These are phyloP conservation scores for Aureobasidium sp. DNA, from an alignment of 2,329 filamentous ascomycete genomes.

Conservation along the genomic window DNA sequence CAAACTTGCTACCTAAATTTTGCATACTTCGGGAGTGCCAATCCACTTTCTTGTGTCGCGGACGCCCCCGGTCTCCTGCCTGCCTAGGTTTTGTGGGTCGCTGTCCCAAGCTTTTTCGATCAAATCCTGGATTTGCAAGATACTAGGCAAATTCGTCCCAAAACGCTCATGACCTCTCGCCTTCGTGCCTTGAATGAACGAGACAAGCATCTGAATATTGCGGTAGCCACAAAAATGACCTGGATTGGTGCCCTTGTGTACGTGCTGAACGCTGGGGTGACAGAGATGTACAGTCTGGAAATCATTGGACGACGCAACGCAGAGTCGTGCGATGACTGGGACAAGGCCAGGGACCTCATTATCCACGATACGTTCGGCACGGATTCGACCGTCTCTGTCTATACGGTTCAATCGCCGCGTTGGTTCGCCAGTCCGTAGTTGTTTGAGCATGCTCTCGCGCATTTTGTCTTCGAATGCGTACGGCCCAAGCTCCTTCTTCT, in stretches of 20 bases:
- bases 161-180: constrained; percentile 56
- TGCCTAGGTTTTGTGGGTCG: constrained; percentile 67
- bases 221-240: constrained; percentile 84
- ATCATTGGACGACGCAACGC: constrained; percentile 52
- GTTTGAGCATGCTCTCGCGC: constrained; percentile 34
- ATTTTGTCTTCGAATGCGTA: constrained; percentile 40
- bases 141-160: constrained; percentile 55
- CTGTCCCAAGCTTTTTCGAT: constrained; percentile 85
- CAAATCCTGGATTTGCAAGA: constrained; percentile 73
- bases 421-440: constrained; percentile 32
- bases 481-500: constrained; percentile 39
- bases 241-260: constrained; percentile 71
- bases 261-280: constrained; percentile 63
- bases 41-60: constrained; percentile 85
- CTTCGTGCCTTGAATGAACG: constrained; percentile 60
- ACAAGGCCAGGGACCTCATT: constrained; percentile 36
- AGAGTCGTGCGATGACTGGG: constrained; percentile 37
- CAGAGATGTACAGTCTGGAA: constrained; percentile 72
- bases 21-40: constrained; percentile 66
- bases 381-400: constrained; percentile 36
- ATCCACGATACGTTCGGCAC: constrained; percentile 34
- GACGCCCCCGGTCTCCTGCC: constrained; percentile 77
- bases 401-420: constrained; percentile 31
- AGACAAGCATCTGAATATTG: constrained; percentile 85
- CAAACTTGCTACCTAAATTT: background rate